These are phyloP conservation scores for Ceratocystis lukuohia DNA, from an alignment of 2,329 filamentous ascomycete genomes.

Conservation along the genomic window DNA sequence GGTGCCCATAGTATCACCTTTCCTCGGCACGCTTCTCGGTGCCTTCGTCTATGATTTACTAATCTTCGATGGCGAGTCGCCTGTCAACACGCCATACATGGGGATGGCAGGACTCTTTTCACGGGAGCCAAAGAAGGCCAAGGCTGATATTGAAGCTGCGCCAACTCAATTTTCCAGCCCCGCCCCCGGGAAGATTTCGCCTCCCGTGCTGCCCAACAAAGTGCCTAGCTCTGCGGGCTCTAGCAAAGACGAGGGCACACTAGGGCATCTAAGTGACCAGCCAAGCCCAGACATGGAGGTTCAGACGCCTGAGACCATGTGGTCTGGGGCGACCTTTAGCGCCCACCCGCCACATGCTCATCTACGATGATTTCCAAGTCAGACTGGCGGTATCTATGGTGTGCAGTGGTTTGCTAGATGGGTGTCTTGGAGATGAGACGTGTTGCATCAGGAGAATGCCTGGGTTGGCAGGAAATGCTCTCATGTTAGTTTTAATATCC, in stretches of 20 bases:
- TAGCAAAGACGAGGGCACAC: not conserved
- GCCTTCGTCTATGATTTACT: constrained; percentile 55
- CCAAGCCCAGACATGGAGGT: not conserved
- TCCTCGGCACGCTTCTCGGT: constrained; percentile 49
- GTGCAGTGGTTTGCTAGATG: not conserved
- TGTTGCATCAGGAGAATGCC: not conserved
- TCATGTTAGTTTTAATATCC: not conserved
- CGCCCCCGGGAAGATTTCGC: not conserved
- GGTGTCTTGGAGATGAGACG: no score
- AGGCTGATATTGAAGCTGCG: constrained; percentile 23
- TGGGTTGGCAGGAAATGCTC: not conserved
- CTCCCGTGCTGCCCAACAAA: not conserved
- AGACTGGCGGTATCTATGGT: not conserved
- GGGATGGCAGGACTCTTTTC: constrained; percentile 42
- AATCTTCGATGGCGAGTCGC: constrained; percentile 56
- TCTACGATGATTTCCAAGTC: not conserved
- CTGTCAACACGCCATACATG: constrained; percentile 53
- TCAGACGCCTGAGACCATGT: not conserved
- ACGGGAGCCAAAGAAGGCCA: constrained; percentile 24
- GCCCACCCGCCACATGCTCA: not conserved
- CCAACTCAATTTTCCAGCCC: not conserved
- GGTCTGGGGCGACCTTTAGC: not conserved
- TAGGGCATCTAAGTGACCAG: not conserved
- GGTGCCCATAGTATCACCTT: constrained; percentile 62
- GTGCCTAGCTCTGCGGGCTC: not conserved